phyloP scores from a whole-genome alignment of 176 grass and related monocot species.

The Triticum monococcum region DNA sequence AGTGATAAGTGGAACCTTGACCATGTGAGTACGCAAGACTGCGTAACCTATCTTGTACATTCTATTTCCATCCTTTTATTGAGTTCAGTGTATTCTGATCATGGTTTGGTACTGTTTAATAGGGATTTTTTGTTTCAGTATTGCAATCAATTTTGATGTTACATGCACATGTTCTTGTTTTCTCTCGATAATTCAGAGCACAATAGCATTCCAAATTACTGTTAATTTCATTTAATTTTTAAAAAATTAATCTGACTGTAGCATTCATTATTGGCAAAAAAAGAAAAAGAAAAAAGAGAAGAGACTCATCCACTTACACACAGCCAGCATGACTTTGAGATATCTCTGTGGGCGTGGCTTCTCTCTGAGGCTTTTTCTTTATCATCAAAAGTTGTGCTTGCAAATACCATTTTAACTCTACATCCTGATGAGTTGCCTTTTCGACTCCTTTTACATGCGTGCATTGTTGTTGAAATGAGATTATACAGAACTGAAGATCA shows the following conservation, averaged over 20 bases:
- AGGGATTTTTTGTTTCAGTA: neutral
- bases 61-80: neutral
- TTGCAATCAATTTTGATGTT: neutral
- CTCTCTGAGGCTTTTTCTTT: neutral
- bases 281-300: too few species aligned
- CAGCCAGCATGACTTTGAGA: neutral
- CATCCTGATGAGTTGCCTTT: neutral
- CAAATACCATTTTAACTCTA: neutral
- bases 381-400: neutral
- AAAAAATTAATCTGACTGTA: too few species aligned
- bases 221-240: too few species aligned
- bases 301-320: too few species aligned
- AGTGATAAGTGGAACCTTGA: conserved; percentile 80
- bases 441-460: neutral
- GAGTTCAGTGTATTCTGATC: neutral
- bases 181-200: too few species aligned
- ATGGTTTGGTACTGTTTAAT: neutral
- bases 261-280: too few species aligned
- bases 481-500: neutral
- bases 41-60: neutral
- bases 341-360: neutral
- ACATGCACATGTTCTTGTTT: too few species aligned
- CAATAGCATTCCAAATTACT: too few species aligned
- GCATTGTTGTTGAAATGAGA: neutral
- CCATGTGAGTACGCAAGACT: conserved; percentile 39